Evolutionary conservation across 768 basidiomycete species (phyloP).

Genomic region (Amanita exitialis): DNA sequence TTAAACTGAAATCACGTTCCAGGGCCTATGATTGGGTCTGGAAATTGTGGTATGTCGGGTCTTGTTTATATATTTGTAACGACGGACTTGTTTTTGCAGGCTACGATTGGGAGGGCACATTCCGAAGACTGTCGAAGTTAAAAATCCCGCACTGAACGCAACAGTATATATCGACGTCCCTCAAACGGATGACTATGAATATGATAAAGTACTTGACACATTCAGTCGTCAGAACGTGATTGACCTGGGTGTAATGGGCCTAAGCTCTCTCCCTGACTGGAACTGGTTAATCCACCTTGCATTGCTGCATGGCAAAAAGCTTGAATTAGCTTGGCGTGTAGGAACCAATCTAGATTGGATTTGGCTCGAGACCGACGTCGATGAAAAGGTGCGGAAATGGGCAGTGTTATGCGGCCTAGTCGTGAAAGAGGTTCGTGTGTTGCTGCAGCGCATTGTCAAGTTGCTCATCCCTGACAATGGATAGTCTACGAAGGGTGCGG

Average conservation of each 20-base stretch:
- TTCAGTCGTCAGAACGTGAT: constrained; percentile 59
- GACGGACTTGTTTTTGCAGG: constrained; percentile 29
- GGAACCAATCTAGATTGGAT: constrained; percentile 81
- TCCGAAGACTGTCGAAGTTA: constrained; percentile 60
- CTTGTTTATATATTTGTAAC: background rate
- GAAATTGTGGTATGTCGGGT: constrained; percentile 56
- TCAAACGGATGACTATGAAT: constrained; percentile 24
- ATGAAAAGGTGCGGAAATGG: constrained; percentile 57
- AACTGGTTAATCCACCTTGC: constrained; percentile 46
- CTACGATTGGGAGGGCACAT: constrained; percentile 62
- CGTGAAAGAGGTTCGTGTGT: constrained; percentile 48
- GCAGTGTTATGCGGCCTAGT: constrained; percentile 69
- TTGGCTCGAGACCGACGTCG: constrained; percentile 58
- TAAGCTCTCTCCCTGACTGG: constrained; percentile 51
- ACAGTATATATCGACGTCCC: constrained; percentile 68
- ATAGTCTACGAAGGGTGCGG: constrained; percentile 32
- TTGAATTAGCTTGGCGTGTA: constrained; percentile 74
- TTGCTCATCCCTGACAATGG: constrained; percentile 1
- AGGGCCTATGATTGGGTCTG: constrained; percentile 86
- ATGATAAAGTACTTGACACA: constrained; percentile 30
- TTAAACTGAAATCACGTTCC: constrained; percentile 71
- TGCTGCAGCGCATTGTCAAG: background rate
- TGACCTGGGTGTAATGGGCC: constrained; percentile 45
- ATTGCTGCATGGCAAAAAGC: constrained; percentile 39
- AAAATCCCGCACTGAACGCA: constrained; percentile 56